Base-by-base conservation (phyloP, 495 filamentous ascomycete genomes). In the Venustampulla echinocandica region DNA sequence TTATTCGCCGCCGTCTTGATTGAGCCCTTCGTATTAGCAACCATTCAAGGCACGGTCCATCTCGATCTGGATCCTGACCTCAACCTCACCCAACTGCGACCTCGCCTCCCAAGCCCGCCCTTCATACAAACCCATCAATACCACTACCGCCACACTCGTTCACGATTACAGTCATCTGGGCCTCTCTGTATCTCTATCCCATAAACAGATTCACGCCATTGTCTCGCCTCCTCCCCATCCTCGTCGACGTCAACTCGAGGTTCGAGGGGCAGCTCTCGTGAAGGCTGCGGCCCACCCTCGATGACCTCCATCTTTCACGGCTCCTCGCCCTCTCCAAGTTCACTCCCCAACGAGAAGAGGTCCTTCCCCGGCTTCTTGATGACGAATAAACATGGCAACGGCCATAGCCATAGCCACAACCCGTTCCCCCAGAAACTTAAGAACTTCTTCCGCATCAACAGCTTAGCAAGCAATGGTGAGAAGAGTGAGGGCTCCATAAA, bases 401-500 rank as follows among this genome's bases (percentile, higher is more conserved):
- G 65, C 61, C 64, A 68, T 39, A 62, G 66, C 44, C 27, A 30
- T n/a, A 30, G 27, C n/a, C 27, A 30, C 27, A 30, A n/a, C n/a
- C 54, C 54, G 11, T 79, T 95, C 56, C 87, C 83, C 25, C 84
- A 90, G 61, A 89, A 83, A 64, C 78, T 98, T 64, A 93, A 84
- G 76, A 94, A 90, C 63, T 97, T 97, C 72, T 98, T 98, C 72
- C 87, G 92, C 58, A 95, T 96, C 69, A 95, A 85, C 64, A 85
- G 71, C 56, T 71, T 74, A 28, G 66, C 70, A 53, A 79, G 66
- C 61, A 77, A 75, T 53, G 65, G 66, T 23, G 64, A 65, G 38
- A 61, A 58, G 52, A 53, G 24, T 14, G 54, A 57, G 3, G 52
- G 32, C 4, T 46, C 52, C 9, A 54, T 67, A 41, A 66, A 64